A percentile compares a stretch with the other conserved stretches of the same genome.
Conservation (phyloP, 148 eudicot genomes). For the Polygonum maritimum region DNA sequence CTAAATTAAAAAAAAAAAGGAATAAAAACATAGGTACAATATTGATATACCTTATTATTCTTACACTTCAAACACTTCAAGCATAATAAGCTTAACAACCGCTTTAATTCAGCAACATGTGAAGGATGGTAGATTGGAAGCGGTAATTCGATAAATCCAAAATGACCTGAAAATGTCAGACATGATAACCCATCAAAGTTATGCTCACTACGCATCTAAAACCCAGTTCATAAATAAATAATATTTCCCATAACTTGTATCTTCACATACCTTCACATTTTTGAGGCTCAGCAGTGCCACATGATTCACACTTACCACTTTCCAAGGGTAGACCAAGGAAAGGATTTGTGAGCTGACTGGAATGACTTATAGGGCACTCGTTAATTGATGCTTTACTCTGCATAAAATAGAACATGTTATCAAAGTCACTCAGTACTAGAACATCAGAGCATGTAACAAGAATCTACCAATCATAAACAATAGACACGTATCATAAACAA, state of each 20-base stretch:
- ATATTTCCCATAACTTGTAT: background rate
- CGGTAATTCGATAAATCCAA: constrained; percentile 66
- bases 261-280: constrained; percentile 63
- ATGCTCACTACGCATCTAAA: background rate
- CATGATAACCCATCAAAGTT: background rate
- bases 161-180: constrained; percentile 47
- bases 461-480: background rate
- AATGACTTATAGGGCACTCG: constrained; percentile 68
- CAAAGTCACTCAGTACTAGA: background rate
- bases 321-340: constrained; percentile 78
- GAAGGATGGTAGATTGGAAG: constrained; percentile 78
- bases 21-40: background rate
- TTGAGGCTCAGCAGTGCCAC: constrained; percentile 74
- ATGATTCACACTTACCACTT: constrained; percentile 70
- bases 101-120: constrained; percentile 59
- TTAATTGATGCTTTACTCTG: constrained; percentile 65
- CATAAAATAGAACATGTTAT: constrained; percentile 4
- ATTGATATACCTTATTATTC: constrained; percentile 44
- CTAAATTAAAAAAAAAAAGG: background rate
- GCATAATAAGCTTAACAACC: constrained; percentile 44
- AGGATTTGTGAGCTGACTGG: constrained; percentile 70
- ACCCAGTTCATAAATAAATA: background rate
- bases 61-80: constrained; percentile 66
- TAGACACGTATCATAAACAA: background rate
- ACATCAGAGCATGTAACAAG: background rate